Percentiles rank a stretch among this genome's conserved stretches.
Conservation (phyloP, 176 grass and related monocot genomes). For the Calamus simplicifolius region DNA sequence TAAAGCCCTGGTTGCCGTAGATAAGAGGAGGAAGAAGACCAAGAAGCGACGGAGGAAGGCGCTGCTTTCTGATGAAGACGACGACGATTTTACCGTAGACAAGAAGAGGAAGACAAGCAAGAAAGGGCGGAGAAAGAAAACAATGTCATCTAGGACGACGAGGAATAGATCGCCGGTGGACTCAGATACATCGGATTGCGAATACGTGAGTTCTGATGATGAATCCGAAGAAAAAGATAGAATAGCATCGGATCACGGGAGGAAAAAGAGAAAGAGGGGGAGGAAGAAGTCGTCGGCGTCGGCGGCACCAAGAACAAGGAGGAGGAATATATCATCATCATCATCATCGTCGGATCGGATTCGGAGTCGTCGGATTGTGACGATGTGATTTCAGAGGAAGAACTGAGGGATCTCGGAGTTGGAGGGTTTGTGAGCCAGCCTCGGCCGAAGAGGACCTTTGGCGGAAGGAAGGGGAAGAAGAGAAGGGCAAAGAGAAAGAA, state of each 20-base stretch:
- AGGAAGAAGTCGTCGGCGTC: too few relatives aligned
- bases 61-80: conserved; percentile 1
- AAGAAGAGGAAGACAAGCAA: conserved; percentile 28
- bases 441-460: conserved; percentile 26
- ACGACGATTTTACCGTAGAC: conserved; percentile 26
- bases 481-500: conserved; percentile 63
- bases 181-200: conserved; percentile 39
- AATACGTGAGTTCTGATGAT: conserved; percentile 60
- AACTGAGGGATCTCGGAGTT: conserved; percentile 15
- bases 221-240: conserved; percentile 16
- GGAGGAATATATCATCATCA: not conserved
- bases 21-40: conserved; percentile 24
- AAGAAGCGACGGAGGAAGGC: conserved; percentile 26
- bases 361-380: conserved; percentile 29
- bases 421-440: conserved; percentile 2
- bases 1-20: conserved; percentile 23
- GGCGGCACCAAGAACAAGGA: not conserved
- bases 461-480: conserved; percentile 26
- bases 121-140: conserved; percentile 19
- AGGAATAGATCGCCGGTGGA: conserved; percentile 26
- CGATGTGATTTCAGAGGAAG: conserved; percentile 29
- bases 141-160: not conserved
- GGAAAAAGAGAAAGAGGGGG: conserved; percentile 18
- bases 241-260: conserved; percentile 9
- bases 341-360: conserved; percentile 1